phyloP scores from a whole-genome alignment of 2,329 filamentous ascomycete species.

The Microcyclospora tardicrescens region DNA sequence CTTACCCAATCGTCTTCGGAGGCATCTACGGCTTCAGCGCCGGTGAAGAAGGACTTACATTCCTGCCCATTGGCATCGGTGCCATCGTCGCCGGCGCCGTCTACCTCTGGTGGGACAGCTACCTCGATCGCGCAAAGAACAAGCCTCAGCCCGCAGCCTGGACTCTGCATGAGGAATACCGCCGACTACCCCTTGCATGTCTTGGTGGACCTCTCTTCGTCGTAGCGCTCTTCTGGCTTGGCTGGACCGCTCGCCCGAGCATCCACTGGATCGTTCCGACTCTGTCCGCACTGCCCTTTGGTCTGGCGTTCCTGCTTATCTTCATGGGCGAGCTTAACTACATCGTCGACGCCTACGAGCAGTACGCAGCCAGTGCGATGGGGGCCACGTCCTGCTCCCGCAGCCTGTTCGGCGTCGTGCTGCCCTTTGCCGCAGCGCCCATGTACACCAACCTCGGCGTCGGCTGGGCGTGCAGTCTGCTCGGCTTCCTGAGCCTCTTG shows the following conservation, averaged over 20 bases:
- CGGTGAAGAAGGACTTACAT: conserved; percentile 64
- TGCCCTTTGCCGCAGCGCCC: conserved; percentile 25
- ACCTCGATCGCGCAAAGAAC: conserved; percentile 41
- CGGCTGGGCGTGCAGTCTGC: conserved; percentile 48
- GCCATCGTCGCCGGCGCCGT: conserved; percentile 15
- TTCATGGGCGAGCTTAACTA: conserved; percentile 4
- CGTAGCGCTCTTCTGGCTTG: conserved; percentile 19
- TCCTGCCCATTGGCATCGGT: conserved; percentile 19
- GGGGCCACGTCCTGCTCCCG: conserved; percentile 1
- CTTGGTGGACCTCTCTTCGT: conserved; percentile 51
- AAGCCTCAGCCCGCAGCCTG: conserved; percentile 36
- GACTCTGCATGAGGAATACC: conserved; percentile 51
- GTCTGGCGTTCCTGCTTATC: conserved; percentile 1
- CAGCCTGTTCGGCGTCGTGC: conserved; percentile 3
- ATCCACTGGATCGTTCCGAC: conserved; percentile 20
- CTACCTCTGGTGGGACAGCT: conserved; percentile 46
- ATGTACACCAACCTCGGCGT: conserved; percentile 58
- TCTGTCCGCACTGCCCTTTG: conserved; percentile 1
- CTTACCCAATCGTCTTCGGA: conserved; percentile 55
- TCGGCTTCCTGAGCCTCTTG: conserved; percentile 36
- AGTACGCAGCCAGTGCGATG: conserved; percentile 5
- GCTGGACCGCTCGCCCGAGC: conserved; percentile 15
- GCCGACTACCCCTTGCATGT: conserved; percentile 58
- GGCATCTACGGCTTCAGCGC: conserved; percentile 66
- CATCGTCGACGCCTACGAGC: conserved; percentile 4